Base-by-base conservation (phyloP, 352 stramenopile genomes). In the Phytophthora sp. region DNA sequence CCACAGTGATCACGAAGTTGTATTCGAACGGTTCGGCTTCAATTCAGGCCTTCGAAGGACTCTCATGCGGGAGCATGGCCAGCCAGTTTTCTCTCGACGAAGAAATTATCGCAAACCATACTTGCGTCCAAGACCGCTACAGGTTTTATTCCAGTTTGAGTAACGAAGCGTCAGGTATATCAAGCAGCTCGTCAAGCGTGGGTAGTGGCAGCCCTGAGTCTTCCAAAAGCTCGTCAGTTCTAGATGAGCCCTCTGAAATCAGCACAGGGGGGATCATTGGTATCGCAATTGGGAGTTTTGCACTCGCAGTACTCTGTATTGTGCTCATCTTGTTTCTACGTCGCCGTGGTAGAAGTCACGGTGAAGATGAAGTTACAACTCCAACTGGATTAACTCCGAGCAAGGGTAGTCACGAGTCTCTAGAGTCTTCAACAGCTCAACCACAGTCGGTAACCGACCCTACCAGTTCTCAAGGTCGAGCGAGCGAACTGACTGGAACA, bases 1-100 rank as follows among this genome's bases (percentile, higher is more conserved):
- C 58, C 17, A 61, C 41, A 13, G 49, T 61, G 26, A 66, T 61
- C 41, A 66, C 58, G 11, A 60, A 66, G 26, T 27, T 66, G 3
- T 61, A 56, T 24, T 53, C 56, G 2, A 66, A 66, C n/a, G 42
- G 49, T 31, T 66, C 58, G 6, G 49, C 58, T 20, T 55, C 50
- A 10, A 55, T 66, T 20, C 42, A 66, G 8, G 41, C 34, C 0
- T 66, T 55, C n/a, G 21, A 50, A 13, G 58, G 49, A 8, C 58
- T 61, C 10, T 54, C 39, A 4, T 66, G 57, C 20, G 58, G 41
- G 8, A 5, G 23, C 23, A 43, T 35, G 26, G 18, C 34, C 11
- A 51, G 39, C 17, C 6, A 50, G 1, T 61, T 66, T 15, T 12
- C 18, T 10, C 41, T 66, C 13, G 43, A 54, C 2, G 20, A 59